Conservation (phyloP, 306 rosid species). For the Castanospermum australe region DNA sequence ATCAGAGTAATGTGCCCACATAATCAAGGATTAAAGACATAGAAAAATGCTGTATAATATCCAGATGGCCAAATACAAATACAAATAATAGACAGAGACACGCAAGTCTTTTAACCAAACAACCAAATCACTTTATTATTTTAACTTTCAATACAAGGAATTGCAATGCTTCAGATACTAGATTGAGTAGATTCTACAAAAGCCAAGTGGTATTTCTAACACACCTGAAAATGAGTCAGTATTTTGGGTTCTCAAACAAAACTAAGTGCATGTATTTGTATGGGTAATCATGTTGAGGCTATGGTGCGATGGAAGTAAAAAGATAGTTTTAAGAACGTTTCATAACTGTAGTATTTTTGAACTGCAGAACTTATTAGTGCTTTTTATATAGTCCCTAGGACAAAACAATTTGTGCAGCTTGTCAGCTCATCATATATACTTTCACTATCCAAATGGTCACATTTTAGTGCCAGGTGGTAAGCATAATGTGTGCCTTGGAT, state of each 20-base stretch:
- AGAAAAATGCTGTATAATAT: neutral
- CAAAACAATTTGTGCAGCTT: neutral
- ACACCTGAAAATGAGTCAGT: neutral
- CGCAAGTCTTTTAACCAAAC: neutral
- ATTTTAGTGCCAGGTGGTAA: neutral
- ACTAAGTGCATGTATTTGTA: neutral
- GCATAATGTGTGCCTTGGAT: neutral
- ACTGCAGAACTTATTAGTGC: neutral
- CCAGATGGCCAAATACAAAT: neutral
- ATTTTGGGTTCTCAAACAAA: neutral
- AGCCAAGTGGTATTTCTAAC: neutral
- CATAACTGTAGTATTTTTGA: neutral
- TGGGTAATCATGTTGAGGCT: neutral
- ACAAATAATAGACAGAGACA: neutral
- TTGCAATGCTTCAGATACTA: neutral
- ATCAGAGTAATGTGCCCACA: neutral
- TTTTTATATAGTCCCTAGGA: neutral
- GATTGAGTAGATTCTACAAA: neutral
- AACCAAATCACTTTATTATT: neutral
- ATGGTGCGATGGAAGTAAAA: neutral
- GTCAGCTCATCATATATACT: neutral
- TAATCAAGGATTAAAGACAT: neutral
- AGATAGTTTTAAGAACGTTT: neutral
- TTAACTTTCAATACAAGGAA: neutral
- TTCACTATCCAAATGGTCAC: neutral